Evolutionary conservation across 2,329 filamentous ascomycete species (phyloP), one percentile per base, ranked within the genome.

Genomic region (Cercospora brassicicola): DNA sequence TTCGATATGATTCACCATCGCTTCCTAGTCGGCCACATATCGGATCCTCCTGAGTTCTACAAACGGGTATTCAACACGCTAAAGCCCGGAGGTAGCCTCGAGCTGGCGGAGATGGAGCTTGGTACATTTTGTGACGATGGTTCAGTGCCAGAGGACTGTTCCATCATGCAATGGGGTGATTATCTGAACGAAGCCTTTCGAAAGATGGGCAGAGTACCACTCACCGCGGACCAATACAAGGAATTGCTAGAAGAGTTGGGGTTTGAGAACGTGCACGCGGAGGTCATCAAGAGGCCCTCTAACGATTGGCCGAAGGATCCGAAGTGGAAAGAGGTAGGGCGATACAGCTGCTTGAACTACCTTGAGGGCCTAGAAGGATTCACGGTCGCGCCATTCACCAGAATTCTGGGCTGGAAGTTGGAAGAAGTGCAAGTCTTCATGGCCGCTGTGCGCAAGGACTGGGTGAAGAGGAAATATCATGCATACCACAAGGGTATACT

Each of bases 1-100:
- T 83, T 83, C 67, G 81, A 83, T 66, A 76, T 82, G 63, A 77
- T 83, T 20, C 81, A 83, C 67, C 76, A 80, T n/a, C 77, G 81
- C 53, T 81, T 74, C 67, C 69, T 76, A 45, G 73, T 75, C 61
- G 73, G 73, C 56, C 71, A 71, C 20, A 69, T 78, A 23, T 67
- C 65, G 13, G 69, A 73, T 60, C 70, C 69, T 28, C 20, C 69
- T 6, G 66, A 68, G 10, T 65, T 76, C n/a, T 74, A 73, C 67
- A 71, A 73, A 64, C 76, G 79, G 67, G 77, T 76, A 4, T 76
- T 71, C 61, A 65, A 66, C 8, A 68, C 73, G 9, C 77, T 79
- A 65, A 80, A 79, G 65, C 81, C 81, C 0, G 81, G 81, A 5
- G 81, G 81, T 55, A 82, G 77, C 73, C 71, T 82, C 15, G 80